These are phyloP conservation scores for Lyophyllum atratum DNA, from an alignment of 768 basidiomycete genomes.

Conservation along the genomic window DNA sequence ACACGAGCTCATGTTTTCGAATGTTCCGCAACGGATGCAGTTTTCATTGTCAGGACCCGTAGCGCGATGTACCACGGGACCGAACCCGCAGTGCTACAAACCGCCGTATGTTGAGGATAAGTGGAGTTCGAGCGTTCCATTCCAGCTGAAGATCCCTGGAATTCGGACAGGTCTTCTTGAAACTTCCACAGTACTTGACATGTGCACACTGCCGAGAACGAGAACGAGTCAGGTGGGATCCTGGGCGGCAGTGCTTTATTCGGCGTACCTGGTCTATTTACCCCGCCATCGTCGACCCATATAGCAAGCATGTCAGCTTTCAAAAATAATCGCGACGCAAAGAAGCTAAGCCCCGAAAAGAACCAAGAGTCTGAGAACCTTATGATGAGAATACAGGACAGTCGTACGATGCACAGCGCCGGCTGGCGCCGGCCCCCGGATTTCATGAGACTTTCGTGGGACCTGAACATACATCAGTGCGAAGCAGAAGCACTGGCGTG, in stretches of 20 bases:
- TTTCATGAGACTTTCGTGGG: neutral
- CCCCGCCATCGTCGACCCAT: neutral
- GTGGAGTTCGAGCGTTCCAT: neutral
- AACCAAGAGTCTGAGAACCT: neutral
- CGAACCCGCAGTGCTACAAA: neutral
- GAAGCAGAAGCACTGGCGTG: neutral
- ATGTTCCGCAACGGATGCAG: slow-evolving; percentile 1
- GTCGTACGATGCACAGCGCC: too few species aligned
- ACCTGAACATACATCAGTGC: neutral
- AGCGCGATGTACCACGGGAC: slow-evolving; percentile 1
- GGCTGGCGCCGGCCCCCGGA: neutral
- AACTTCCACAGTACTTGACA: slow-evolving; percentile 2
- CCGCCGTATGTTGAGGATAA: neutral
- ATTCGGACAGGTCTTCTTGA: neutral
- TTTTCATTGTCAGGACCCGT: neutral
- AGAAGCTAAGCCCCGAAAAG: neutral
- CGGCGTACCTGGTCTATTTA: neutral
- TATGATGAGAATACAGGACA: neutral
- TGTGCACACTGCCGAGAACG: slow-evolving; percentile 4
- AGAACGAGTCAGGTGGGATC: slow-evolving; percentile 7
- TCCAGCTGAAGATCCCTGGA: neutral
- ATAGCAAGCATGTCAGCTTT: neutral
- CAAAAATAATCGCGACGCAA: neutral
- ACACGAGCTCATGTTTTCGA: neutral
- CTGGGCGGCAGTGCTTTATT: neutral